Base-by-base conservation (phyloP, 2,329 filamentous ascomycete species). In the Laburnicola sp. region DNA sequence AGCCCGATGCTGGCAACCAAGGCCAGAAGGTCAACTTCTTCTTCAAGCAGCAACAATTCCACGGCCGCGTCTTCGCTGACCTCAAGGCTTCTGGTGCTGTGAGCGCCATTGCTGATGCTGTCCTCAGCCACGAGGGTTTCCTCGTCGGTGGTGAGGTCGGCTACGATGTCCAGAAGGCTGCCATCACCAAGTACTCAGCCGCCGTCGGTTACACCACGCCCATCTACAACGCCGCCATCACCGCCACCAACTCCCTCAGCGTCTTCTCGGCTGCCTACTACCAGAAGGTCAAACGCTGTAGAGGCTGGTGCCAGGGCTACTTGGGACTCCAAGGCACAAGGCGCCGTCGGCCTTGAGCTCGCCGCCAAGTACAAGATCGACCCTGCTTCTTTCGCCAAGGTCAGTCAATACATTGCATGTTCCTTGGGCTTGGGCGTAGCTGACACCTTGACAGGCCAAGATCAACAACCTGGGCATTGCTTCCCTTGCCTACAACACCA, bases 391-490 rank as follows among this genome's bases (percentile, higher is more conserved):
- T 99, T 99, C 81, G 91, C 93, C 78, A 99, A 99, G 93, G 93
- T 96, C 74, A 58, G 78, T 71, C 44, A 45, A 44, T n/a, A 41
- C 46, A 25, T 44, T 32, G 22, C 11, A n/a, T 11, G 6, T 37
- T 16, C n/a, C n/a, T n/a, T n/a, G n/a, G n/a, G 26, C 21, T 38
- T 5, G 6, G 32, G 27, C 23, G 23, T 28, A n/a, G 39, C 41
- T 42, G 54, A 41, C 53, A 49, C 34, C 39, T 40, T 34, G 11
- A 44, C 69, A 97, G 92, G 91, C 87, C 85, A 99, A 99, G 88
- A 95, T 99, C 83, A 99, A 99, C 85, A 95, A 99, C 87, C 92
- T 93, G 74, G 94, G 94, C 84, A 93, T 97, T 75, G 93, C 93
- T 66, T 92, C 94, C 73, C 83, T 99, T 69, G 91, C 91, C 74